phyloP scores from a whole-genome alignment of 345 rosid genomes.

The Pistacia atlantica region DNA sequence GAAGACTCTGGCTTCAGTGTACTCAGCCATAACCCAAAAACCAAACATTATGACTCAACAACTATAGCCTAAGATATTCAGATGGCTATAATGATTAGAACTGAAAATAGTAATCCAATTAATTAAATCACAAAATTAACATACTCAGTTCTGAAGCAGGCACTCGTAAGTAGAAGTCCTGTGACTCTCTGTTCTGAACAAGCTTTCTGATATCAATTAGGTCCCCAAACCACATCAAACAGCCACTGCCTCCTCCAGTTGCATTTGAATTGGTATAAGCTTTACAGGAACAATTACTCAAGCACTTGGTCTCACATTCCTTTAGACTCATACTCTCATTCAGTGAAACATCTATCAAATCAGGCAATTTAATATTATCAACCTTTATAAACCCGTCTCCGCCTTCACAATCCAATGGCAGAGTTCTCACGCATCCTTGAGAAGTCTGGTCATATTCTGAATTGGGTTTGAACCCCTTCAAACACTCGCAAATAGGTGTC shows the following conservation, averaged over 20 bases:
- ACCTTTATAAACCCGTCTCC: conserved; percentile 18
- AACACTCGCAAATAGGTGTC: conserved; percentile 33
- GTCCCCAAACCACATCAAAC: conserved; percentile 40
- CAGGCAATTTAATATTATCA: conserved; percentile 23
- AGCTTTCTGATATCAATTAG: conserved; percentile 25
- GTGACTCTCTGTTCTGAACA: not conserved
- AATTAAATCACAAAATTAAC: not conserved
- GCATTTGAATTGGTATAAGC: conserved; percentile 32
- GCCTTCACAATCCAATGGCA: not conserved
- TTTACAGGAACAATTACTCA: conserved; percentile 28
- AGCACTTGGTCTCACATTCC: conserved; percentile 28
- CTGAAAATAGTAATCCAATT: no score
- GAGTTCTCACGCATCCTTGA: not conserved
- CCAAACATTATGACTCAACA: no score
- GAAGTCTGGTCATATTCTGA: conserved; percentile 17
- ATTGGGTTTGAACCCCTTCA: conserved; percentile 30
- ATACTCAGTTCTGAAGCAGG: conserved; percentile 28
- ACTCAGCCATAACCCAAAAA: no score
- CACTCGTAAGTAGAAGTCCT: conserved; percentile 30
- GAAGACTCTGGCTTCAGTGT: no score
- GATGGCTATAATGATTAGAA: no score
- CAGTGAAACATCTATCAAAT: conserved; percentile 8
- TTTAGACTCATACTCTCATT: conserved; percentile 22
- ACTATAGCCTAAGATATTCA: no score
- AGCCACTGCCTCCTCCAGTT: conserved; percentile 32